These are phyloP conservation scores for Arabis alpina DNA, from an alignment of 345 rosid genomes.

Conservation along the genomic window DNA sequence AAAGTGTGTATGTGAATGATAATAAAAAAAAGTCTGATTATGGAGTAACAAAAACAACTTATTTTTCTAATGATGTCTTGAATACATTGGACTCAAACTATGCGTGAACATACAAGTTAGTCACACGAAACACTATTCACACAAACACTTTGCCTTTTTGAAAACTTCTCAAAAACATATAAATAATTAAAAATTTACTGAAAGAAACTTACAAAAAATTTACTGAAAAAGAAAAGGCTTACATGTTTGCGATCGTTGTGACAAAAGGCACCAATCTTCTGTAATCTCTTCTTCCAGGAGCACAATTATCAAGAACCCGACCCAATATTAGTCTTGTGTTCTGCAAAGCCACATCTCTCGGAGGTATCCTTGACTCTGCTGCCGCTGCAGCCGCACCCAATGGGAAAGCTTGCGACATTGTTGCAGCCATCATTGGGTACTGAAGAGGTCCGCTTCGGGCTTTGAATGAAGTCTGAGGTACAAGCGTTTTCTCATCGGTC, in stretches of 20 bases:
- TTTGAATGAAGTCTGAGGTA: conserved; percentile 87
- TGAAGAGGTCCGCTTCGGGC: conserved; percentile 92
- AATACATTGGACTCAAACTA: conserved; percentile 27
- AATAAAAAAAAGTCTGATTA: too few species aligned
- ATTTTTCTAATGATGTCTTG: neutral
- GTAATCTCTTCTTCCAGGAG: conserved; percentile 86
- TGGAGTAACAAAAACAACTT: too few species aligned
- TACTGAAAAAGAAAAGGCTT: conserved; percentile 33
- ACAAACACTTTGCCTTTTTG: conserved; percentile 31
- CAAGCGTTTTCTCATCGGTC: conserved; percentile 68
- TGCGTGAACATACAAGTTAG: conserved; percentile 13
- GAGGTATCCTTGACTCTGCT: conserved; percentile 62
- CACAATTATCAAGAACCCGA: conserved; percentile 85
- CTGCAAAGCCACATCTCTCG: conserved; percentile 86
- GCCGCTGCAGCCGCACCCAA: conserved; percentile 44
- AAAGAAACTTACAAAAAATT: neutral
- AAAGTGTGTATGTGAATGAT: too few species aligned
- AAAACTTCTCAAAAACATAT: conserved; percentile 18
- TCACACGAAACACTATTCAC: conserved; percentile 36
- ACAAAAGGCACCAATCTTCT: conserved; percentile 91
- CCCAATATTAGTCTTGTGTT: conserved; percentile 85
- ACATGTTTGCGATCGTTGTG: conserved; percentile 60
- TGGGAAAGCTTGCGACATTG: conserved; percentile 47
- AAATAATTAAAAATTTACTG: neutral
- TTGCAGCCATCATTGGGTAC: conserved; percentile 56